Evolutionary conservation across 345 rosid genomes (phyloP), one percentile per base, ranked within the genome.

Genomic region (Moricandia moricandioides): DNA sequence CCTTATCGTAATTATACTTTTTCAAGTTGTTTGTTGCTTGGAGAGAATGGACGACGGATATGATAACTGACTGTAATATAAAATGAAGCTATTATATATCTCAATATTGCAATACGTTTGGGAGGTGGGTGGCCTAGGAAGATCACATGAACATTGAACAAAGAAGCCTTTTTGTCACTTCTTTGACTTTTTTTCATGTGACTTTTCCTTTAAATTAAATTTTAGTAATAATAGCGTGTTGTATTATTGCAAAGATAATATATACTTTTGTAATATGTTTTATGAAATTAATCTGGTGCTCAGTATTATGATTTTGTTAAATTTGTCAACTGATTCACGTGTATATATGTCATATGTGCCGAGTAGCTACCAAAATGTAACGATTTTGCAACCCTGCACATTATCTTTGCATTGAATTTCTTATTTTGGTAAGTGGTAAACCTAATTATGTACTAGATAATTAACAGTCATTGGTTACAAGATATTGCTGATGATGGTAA

Each of bases 121-220:
- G 13, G 55, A 26, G 16, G 17, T 47, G 52, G 52, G 62, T 27
- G 34, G 64, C 8, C 34, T 57, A 47, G 8, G 26, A 62, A 62
- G 35, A 54, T 70, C 71, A 73, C 71, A 56, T 65, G 71, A 65
- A 40, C 12, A 73, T 21, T 65, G 71, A 65, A 40, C 12, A 73
- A 73, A 55, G 57, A 47, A 17, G 58, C 30, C 24, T 31, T 39
- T 69, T 62, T 39, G n/a, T 62, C 74, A 69, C 8, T 62, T 69
- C 58, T 62, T 69, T 69, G 70, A 69, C 63, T 4, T 69, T 4
- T 69, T 52, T 69, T 68, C 74, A 75, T 51, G 63, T 68, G 79
- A 40, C 27, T 18, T 67, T 59, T 51, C 12, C 43, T 34, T 49
- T 47, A 13, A 45, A n/a, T 47, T 6, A 47, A 49, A 8, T 30